A percentile compares a stretch with the other conserved stretches of the same genome.
These are phyloP conservation scores for Kingdonia uniflora DNA, from an alignment of 164 flowering plant species.

Conservation along the genomic window DNA sequence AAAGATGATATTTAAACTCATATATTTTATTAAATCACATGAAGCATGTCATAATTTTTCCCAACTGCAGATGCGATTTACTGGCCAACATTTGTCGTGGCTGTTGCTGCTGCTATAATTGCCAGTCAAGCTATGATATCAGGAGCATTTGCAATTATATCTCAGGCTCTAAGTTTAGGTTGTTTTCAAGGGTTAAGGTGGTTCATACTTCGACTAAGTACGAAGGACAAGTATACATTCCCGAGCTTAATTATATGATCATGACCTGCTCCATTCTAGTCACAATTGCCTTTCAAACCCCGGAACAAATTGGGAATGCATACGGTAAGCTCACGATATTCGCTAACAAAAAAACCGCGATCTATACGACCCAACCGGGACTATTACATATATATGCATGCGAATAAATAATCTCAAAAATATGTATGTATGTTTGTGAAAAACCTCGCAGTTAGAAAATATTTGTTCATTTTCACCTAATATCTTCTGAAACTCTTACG, in stretches of 20 bases:
- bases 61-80: too few relatives aligned
- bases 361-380: too few relatives aligned
- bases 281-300: too few relatives aligned
- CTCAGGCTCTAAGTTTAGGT: slow-evolving; percentile 42
- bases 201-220: slow-evolving; percentile 68
- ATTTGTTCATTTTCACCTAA: slow-evolving; percentile 8
- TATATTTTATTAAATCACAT: not conserved
- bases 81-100: too few relatives aligned
- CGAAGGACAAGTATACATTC: too few relatives aligned
- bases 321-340: slow-evolving; percentile 27
- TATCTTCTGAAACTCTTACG: too few relatives aligned
- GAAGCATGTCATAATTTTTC: slow-evolving; percentile 61
- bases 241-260: too few relatives aligned
- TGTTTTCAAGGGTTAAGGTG: slow-evolving; percentile 68
- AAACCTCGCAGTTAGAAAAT: slow-evolving; percentile 54
- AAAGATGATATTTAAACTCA: not conserved
- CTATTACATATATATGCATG: slow-evolving; percentile 46
- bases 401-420: slow-evolving; percentile 51
- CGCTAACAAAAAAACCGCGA: not conserved
- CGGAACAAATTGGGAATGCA: too few relatives aligned
- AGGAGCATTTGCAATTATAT: slow-evolving; percentile 52
- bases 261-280: too few relatives aligned
- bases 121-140: too few relatives aligned
- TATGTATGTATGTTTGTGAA: too few relatives aligned
- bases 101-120: too few relatives aligned